Base-by-base conservation (phyloP, 441 rosid species). In the Adansonia gregorii region DNA sequence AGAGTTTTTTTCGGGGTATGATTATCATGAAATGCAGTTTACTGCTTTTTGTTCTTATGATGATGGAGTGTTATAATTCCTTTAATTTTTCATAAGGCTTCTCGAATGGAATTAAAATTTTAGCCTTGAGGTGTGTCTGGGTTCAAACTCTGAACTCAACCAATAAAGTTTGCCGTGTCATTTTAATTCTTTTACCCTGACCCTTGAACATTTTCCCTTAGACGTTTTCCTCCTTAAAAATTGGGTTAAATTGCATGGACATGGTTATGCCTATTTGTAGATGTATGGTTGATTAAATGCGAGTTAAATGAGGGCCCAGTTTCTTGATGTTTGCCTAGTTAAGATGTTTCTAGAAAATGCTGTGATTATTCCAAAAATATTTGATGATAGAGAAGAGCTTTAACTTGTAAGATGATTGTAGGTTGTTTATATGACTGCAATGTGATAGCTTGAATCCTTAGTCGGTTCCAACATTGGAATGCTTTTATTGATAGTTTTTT, bases 1-100 rank as follows among this genome's bases (percentile, higher is more conserved):
- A 60, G 94, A 89, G 82, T 81, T 83, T 54, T 94, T 89, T 73
- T 96, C 98, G n/a, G 99, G 99, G 99, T 96, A 92, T 78, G 87
- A 27, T 51, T 63, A 49, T 63, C 35, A 56, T 19, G 39, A 19
- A 72, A n/a, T 56, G 51, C n/a, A 63, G n/a, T n/a, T 60, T 22
- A 75, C 60, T 49, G 9, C n/a, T 15, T 74, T 63, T 49, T 63
- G 71, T 73, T 59, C 14, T 73, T 19, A 20, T 59, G 19, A 9
- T 72, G 27, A 59, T 56, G 35, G 22, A 54, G 20, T 15, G 31
- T 55, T 39, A 72, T 43, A 67, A 67, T 43, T 43, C 35, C 5
- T 12, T 48, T 68, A 4, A 31, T 1, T 71, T 71, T 71, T 54
- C 27, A 35, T 54, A 4, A 27, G 49, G 63, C 58, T 67, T 67